Conservation (phyloP, 1,284 basidiomycete species). For the Vanrija sp. region DNA sequence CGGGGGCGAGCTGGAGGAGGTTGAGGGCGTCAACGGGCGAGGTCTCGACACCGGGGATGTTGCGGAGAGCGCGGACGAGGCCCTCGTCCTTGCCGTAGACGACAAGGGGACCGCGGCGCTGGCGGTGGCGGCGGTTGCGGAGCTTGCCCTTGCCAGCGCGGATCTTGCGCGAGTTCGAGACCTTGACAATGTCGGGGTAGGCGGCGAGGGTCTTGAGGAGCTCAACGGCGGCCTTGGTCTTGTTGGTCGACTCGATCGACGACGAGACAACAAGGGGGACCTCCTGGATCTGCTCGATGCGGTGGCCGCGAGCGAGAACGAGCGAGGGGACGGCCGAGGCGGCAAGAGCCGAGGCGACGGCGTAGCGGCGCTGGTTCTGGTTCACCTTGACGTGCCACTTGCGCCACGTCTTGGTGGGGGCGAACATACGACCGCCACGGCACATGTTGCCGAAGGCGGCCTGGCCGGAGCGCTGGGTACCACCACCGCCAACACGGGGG, state of each 20-base stretch:
- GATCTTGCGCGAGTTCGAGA: conserved; percentile 94
- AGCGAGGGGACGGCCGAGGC: conserved; percentile 97
- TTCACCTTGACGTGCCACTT: conserved; percentile 99
- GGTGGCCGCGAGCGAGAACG: conserved; percentile 97
- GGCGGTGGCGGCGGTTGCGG: conserved; percentile 94
- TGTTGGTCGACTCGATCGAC: conserved; percentile 78
- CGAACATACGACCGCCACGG: conserved; percentile 99
- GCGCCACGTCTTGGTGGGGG: conserved; percentile 98
- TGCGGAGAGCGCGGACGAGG: conserved; percentile 97
- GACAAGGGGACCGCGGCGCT: conserved; percentile 94
- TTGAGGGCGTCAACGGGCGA: conserved; percentile 93
- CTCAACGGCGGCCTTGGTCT: conserved; percentile 96
- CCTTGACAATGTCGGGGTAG: conserved; percentile 93
- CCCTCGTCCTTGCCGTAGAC: conserved; percentile 99
- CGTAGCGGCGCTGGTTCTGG: conserved; percentile 98
- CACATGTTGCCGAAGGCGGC: conserved; percentile 99
- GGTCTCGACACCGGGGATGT: conserved; percentile 97
- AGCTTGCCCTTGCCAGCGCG: conserved; percentile 97
- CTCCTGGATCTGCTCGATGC: conserved; percentile 96
- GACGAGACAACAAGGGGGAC: conserved; percentile 88
- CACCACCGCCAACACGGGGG: conserved; percentile 98
- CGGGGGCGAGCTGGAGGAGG: conserved; percentile 97
- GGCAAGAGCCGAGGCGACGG: conserved; percentile 94
- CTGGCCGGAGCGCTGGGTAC: conserved; percentile 97
- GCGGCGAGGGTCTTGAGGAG: conserved; percentile 87